Percentiles rank a stretch among this genome's conserved stretches.
Conservation (phyloP, 2,329 filamentous ascomycete genomes). For the Ophiostoma himal-ulmi region DNA sequence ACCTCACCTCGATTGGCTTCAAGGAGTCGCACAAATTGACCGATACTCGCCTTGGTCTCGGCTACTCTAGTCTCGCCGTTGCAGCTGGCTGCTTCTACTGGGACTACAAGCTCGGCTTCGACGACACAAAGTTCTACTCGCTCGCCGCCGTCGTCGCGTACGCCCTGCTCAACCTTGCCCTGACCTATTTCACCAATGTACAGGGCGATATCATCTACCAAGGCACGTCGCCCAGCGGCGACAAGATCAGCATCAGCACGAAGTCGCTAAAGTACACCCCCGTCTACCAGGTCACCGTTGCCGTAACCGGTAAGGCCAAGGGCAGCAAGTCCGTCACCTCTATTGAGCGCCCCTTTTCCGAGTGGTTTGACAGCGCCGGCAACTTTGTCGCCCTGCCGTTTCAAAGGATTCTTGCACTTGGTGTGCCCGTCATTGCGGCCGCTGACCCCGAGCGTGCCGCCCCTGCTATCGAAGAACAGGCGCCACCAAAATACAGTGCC, state of each 20-base stretch:
- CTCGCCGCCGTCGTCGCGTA: slow-evolving; percentile 73
- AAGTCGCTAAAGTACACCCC: slow-evolving; percentile 73
- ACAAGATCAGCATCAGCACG: slow-evolving; percentile 58
- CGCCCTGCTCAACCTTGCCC: slow-evolving; percentile 66
- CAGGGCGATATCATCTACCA: slow-evolving; percentile 80
- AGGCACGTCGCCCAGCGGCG: slow-evolving; percentile 59
- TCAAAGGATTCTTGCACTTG: slow-evolving; percentile 68
- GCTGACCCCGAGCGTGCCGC: slow-evolving; percentile 57
- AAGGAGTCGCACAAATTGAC: slow-evolving; percentile 71
- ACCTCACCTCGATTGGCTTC: slow-evolving; percentile 84
- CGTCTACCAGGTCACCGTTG: slow-evolving; percentile 69
- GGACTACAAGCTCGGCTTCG: slow-evolving; percentile 89
- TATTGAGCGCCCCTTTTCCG: slow-evolving; percentile 59
- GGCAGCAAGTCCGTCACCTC: slow-evolving; percentile 41
- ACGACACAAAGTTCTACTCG: slow-evolving; percentile 75
- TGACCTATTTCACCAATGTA: slow-evolving; percentile 83
- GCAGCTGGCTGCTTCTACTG: slow-evolving; percentile 80
- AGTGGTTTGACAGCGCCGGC: slow-evolving; percentile 70
- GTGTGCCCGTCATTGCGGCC: slow-evolving; percentile 59
- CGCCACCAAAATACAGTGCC: slow-evolving; percentile 32
- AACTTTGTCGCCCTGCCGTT: slow-evolving; percentile 70
- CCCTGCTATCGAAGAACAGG: slow-evolving; percentile 35
- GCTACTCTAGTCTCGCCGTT: slow-evolving; percentile 74
- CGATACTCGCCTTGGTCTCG: slow-evolving; percentile 76
- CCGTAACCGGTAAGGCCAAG: slow-evolving; percentile 40